A percentile compares a stretch with the other conserved stretches of the same genome.
Conservation (phyloP, 2,329 filamentous ascomycete genomes). For the Neopestalotiopsis clavispora region DNA sequence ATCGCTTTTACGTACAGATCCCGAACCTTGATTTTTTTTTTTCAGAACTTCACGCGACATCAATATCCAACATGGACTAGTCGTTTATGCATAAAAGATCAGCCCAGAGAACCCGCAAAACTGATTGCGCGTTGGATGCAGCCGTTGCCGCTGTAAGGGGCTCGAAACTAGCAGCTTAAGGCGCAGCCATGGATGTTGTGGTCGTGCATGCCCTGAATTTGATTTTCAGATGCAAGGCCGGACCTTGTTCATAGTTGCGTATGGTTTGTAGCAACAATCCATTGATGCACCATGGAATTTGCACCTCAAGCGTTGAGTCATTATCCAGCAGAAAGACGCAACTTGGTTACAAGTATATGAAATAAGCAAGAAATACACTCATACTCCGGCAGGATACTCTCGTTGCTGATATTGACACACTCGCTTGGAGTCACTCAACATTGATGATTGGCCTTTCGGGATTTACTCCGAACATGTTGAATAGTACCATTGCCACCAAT, state of each 20-base stretch:
- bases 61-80: not conserved
- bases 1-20: not conserved
- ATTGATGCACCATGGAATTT: not conserved
- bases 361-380: not conserved
- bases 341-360: not conserved
- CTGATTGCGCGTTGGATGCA: not conserved
- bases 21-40: not conserved
- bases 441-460: not conserved
- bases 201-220: not conserved
- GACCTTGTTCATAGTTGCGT: not conserved
- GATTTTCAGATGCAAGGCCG: not conserved
- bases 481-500: not conserved
- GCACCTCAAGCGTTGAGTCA: not conserved
- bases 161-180: not conserved
- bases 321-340: not conserved
- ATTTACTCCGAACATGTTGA: not conserved
- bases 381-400: not conserved
- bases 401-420: not conserved
- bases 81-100: not conserved
- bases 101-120: not conserved
- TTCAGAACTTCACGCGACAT: not conserved
- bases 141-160: not conserved
- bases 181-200: not conserved
- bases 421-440: not conserved
- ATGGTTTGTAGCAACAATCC: not conserved